Evolutionary conservation across 768 basidiomycete species (phyloP), one percentile per base, ranked within the genome.

Genomic region (Lactarius sp.): DNA sequence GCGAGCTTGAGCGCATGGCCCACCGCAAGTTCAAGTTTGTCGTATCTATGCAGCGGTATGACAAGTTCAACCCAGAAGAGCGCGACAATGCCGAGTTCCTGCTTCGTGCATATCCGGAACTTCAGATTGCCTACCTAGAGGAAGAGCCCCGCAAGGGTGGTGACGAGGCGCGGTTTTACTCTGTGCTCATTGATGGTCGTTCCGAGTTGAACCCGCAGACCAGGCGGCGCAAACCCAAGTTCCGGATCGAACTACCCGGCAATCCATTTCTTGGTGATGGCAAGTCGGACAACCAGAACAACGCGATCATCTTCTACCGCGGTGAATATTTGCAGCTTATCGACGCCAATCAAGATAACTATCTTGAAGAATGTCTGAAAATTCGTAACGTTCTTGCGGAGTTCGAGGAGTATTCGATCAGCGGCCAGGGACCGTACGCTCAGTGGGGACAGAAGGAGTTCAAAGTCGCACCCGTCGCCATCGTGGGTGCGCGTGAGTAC

Each of bases 261-360:
- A 99, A 99, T 78, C 97, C 97, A 1, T 98, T 99, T 78, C 84
- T 98, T 56, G 97, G 96, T 64, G 97, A 99, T 71, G 97, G 97
- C 62, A 99, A 99, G 77, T 96, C 94, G 31, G 97, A 99, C 79
- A 99, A 99, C 76, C 97, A 98, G 83, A 98, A 99, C 75, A 96
- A 99, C 70, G 96, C 97, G 34, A 95, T 99, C 75, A 86, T 99
- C 75, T 99, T 98, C 80, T 98, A 98, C 77, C 93, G 97, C 65
- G 97, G 97, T 70, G 97, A 98, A 77, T 99, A 98, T 75, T 80
- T 99, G 4, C 97, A 99, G 78, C 92, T 99, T 67, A 98, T 99
- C 74, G 97, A 99, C 69, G 97, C 97, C 75, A 99, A 99, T 74
- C 96, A 99, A 78, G 97, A 99, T 78, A 98, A 99, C 77, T 99